phyloP scores from a whole-genome alignment of 805 yeast species.

The Pichia membranifaciens region DNA sequence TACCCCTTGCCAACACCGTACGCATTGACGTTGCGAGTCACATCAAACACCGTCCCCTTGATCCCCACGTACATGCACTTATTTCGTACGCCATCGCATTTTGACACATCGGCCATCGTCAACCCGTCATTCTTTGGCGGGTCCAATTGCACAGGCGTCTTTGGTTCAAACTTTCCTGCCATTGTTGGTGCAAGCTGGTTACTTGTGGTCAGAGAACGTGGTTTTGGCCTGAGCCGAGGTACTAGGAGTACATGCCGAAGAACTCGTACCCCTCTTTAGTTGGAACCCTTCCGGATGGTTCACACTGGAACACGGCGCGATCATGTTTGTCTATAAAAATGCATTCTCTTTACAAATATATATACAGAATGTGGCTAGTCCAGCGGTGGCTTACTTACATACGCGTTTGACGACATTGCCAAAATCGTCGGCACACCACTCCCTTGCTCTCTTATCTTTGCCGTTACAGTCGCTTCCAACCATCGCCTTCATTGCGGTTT shows the following conservation, averaged over 20 bases:
- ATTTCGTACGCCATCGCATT: slow-evolving; percentile 26
- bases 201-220: too few relatives aligned
- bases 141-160: not conserved
- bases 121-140: slow-evolving; percentile 3
- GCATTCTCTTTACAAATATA: too few relatives aligned
- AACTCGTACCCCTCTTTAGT: too few relatives aligned
- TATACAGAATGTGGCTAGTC: too few relatives aligned
- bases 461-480: slow-evolving; percentile 32
- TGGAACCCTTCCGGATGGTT: too few relatives aligned
- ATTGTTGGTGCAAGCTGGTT: too few relatives aligned
- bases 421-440: slow-evolving; percentile 56
- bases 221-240: too few relatives aligned
- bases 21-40: slow-evolving; percentile 53
- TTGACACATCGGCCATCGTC: slow-evolving; percentile 26
- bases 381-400: not conserved
- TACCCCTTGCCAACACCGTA: slow-evolving; percentile 78
- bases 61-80: slow-evolving; percentile 59
- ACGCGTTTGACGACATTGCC: slow-evolving; percentile 32
- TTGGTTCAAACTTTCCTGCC: not conserved
- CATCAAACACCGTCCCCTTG: slow-evolving; percentile 75
- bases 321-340: too few relatives aligned
- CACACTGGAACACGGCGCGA: too few relatives aligned
- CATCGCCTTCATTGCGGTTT: slow-evolving; percentile 34
- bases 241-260: too few relatives aligned
- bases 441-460: slow-evolving; percentile 48